Percentiles rank a stretch among this genome's conserved stretches.
Evolutionary conservation across 2,329 filamentous ascomycete species (phyloP).

Genomic region (Microcyclospora tardicrescens): DNA sequence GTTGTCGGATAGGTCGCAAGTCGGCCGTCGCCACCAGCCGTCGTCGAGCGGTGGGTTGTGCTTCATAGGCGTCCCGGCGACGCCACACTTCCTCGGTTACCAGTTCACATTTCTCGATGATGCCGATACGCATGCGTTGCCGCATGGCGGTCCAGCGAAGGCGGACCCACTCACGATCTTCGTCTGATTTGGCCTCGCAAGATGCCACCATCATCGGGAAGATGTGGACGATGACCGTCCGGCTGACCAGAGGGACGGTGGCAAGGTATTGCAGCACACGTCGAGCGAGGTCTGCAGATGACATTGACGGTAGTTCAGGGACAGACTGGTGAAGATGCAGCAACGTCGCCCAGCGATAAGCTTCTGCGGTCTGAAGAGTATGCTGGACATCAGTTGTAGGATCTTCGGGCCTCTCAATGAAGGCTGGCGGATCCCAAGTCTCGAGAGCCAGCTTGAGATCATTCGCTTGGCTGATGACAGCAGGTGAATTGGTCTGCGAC

Average conservation of each 20-base stretch:
- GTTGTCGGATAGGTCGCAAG: constrained; percentile 15
- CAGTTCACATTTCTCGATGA: constrained; percentile 51
- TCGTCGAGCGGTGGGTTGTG: constrained; percentile 18
- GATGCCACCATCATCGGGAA: constrained; percentile 57
- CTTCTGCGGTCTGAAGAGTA: constrained; percentile 52
- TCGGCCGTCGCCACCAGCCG: constrained; percentile 25
- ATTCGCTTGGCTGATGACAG: constrained; percentile 49
- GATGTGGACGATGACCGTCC: constrained; percentile 55
- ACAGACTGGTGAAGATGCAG: constrained; percentile 56
- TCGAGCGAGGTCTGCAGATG: constrained; percentile 46
- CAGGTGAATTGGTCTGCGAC: constrained; percentile 43
- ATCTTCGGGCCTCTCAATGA: constrained; percentile 50
- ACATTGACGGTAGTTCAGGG: constrained; percentile 50
- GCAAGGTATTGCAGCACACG: constrained; percentile 49
- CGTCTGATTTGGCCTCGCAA: constrained; percentile 46
- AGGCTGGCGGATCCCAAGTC: constrained; percentile 45
- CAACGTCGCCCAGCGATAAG: constrained; percentile 54
- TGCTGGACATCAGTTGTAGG: constrained; percentile 49
- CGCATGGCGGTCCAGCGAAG: constrained; percentile 50
- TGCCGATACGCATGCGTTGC: constrained; percentile 51
- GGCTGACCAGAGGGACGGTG: constrained; percentile 48
- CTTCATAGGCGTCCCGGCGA: constrained; percentile 43
- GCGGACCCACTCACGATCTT: constrained; percentile 52
- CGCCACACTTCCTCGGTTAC: constrained; percentile 55
- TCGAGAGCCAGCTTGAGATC: constrained; percentile 49